phyloP scores from a whole-genome alignment of 2,329 filamentous ascomycete species.

The Phaeosphaeria sp. region DNA sequence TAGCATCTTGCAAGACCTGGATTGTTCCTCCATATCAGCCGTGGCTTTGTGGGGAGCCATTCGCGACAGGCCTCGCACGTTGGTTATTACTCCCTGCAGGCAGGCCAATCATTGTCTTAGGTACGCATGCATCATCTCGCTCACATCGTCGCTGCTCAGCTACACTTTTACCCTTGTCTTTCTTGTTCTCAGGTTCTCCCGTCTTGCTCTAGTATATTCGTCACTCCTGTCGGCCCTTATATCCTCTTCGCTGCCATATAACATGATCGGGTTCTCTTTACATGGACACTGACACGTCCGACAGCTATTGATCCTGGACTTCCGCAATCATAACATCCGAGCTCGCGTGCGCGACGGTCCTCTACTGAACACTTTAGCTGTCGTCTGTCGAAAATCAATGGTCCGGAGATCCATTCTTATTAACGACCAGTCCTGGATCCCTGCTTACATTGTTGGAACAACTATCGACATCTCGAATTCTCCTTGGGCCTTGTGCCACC shows the following conservation, averaged over 20 bases:
- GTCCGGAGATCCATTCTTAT: constrained; percentile 27
- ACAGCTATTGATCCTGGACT: constrained; percentile 17
- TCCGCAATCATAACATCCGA: constrained; percentile 25
- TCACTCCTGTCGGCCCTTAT: constrained; percentile 3
- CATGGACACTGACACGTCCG: constrained; percentile 34
- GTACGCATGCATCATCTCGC: constrained; percentile 42
- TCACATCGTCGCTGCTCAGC: constrained; percentile 30
- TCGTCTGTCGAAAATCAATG: constrained; percentile 30
- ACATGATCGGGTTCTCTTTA: constrained; percentile 22
- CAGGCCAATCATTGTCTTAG: constrained; percentile 34
- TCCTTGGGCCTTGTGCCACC: constrained; percentile 12
- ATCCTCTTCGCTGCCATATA: constrained; percentile 14
- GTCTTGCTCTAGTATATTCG: constrained; percentile 14
- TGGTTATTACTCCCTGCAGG: constrained; percentile 31
- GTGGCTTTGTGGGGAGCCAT: constrained; percentile 22
- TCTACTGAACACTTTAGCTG: constrained; percentile 26
- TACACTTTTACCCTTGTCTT: constrained; percentile 21
- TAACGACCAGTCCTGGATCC: constrained; percentile 36
- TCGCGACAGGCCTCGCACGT: constrained; percentile 32
- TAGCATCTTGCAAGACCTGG: constrained; percentile 24
- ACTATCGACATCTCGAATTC: constrained; percentile 30
- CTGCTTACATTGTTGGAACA: constrained; percentile 28
- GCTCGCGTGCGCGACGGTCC: constrained; percentile 34
- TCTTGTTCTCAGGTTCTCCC: constrained; percentile 7
- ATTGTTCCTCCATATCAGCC: constrained; percentile 32